A percentile compares a stretch with the other conserved stretches of the same genome.
phyloP scores from a whole-genome alignment of 805 yeast species.

The Candida berthetii region DNA sequence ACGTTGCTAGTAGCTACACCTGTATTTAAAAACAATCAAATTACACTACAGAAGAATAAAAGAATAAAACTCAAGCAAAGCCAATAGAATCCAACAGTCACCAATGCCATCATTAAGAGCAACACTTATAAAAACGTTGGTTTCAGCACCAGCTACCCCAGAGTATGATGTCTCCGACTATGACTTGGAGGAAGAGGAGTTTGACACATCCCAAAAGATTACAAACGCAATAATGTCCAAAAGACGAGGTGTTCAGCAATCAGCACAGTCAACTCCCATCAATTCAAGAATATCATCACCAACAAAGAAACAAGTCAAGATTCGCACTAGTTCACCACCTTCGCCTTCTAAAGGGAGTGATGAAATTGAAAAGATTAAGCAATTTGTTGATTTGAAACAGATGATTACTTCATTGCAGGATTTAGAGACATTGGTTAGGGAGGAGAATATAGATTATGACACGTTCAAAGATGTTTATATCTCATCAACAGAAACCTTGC shows the following conservation, averaged over 20 bases:
- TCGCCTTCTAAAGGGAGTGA: too few species aligned
- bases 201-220: neutral
- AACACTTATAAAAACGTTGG: neutral
- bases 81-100: too few species aligned
- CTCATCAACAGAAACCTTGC: neutral
- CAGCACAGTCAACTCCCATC: too few species aligned
- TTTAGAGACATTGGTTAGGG: neutral
- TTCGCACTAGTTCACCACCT: too few species aligned
- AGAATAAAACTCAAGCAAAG: too few species aligned
- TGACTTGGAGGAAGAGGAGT: neutral
- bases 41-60: too few species aligned
- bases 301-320: too few species aligned
- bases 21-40: too few species aligned
- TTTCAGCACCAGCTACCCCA: neutral
- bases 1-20: too few species aligned
- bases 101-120: neutral
- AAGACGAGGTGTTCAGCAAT: too few species aligned
- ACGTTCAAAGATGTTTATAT: slow-evolving; percentile 1
- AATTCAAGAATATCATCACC: too few species aligned
- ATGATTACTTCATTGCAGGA: slow-evolving; percentile 1
- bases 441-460: neutral
- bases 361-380: neutral
- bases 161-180: neutral
- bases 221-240: neutral
- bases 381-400: neutral